Evolutionary conservation across 2,329 filamentous ascomycete genomes (phyloP).

Genomic region (Stachybotrys elegans): DNA sequence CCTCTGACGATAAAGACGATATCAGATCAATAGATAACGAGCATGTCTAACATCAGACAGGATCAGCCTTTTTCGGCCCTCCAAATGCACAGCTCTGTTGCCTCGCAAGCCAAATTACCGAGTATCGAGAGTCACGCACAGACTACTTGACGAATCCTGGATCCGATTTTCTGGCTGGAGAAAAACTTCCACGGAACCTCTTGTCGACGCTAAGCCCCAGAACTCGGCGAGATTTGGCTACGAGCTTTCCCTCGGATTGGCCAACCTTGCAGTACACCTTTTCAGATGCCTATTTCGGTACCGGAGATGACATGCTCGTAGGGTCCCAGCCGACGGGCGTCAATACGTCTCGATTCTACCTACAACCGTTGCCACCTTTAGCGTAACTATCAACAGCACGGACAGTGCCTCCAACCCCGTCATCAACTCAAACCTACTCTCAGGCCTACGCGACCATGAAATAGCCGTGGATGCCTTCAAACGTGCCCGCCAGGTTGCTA

Average conservation of each 20-base stretch:
- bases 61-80: too few species aligned
- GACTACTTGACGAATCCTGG: conserved; percentile 39
- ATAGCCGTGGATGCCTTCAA: conserved; percentile 36
- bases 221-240: background rate
- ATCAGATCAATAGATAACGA: too few species aligned
- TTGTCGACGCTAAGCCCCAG: background rate
- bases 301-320: background rate
- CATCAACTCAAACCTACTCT: conserved; percentile 39
- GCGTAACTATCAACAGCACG: background rate
- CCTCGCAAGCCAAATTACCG: background rate
- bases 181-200: background rate
- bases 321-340: background rate
- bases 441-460: conserved; percentile 34
- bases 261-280: background rate
- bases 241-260: background rate
- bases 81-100: too few species aligned
- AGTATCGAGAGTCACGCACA: conserved; percentile 15
- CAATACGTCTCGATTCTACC: background rate
- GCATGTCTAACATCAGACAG: too few species aligned
- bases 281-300: background rate
- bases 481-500: conserved; percentile 28
- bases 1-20: too few species aligned
- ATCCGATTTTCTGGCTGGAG: background rate
- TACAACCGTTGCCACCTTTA: background rate
- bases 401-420: conserved; percentile 28